Base-by-base conservation (phyloP, 305 asterid species). In the Coffea humblotiana region DNA sequence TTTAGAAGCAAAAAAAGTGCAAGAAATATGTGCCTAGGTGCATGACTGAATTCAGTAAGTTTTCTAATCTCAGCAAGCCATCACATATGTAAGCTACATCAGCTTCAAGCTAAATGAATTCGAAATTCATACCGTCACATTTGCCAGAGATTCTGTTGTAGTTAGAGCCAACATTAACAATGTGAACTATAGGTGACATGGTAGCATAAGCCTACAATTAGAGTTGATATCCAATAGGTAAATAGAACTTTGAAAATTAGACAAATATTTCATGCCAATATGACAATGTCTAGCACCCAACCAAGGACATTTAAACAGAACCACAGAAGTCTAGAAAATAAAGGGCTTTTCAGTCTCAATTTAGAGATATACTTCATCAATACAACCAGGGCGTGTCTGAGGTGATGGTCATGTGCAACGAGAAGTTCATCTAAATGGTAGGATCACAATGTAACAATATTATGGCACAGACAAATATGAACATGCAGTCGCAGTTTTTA, bases 171-270 rank as follows among this genome's bases (percentile, higher is more conserved):
- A 92, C 84, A 21, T 92, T 82, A 72, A 91, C 94, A 67, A 93
- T 72, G 80, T 91, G 93, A 73, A 91, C 89, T 21, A 92, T 82
- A 8, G 97, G 98, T n/a, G 97, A 90, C 97, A 95, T 92, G 82
- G 96, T 93, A 63, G 97, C 92, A 87, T 95, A 95, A 27, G 90
- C 90, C 98, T 95, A 93, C 88, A 89, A 45, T 25, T 63, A 74
- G n/a, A 21, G 48, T 32, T 27, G 25, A 74, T 47, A 67, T 23
- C 47, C 71, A 74, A 75, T 29, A 15, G 32, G 14, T 10, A 48
- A 23, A 72, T n/a, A 70, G 51, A 37, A 19, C 29, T 71, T 60
- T 65, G 27, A 8, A 72, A 43, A 72, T n/a, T 63, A 67, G 13
- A 74, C 10, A 52, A 23, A 45, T 45, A 37, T 0, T 27, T 35